Conservation (phyloP, 2,329 filamentous ascomycete species). For the Lachnellula suecica region DNA sequence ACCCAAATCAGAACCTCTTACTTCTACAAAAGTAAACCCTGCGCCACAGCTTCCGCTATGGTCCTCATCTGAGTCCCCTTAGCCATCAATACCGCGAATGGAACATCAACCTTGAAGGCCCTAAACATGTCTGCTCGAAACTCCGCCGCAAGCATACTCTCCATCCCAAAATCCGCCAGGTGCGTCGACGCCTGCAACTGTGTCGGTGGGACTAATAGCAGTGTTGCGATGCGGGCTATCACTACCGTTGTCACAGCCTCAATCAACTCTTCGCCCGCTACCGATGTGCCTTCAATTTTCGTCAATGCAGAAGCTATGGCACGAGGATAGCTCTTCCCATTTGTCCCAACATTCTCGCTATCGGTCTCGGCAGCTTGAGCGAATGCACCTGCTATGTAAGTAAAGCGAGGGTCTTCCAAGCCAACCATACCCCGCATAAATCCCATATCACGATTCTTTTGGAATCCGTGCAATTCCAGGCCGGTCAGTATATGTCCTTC, state of each 20-base stretch:
- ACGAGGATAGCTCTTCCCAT: background rate
- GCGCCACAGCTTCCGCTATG: background rate
- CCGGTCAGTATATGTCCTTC: conserved; percentile 6
- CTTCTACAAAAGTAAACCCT: background rate
- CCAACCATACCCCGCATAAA: background rate
- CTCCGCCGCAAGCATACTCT: conserved; percentile 7
- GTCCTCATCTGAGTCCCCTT: background rate
- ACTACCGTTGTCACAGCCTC: background rate
- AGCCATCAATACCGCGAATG: background rate
- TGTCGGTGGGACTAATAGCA: background rate
- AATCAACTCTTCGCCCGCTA: background rate
- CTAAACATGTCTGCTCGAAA: conserved; percentile 7
- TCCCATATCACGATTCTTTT: conserved; percentile 1
- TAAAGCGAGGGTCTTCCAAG: conserved; percentile 2
- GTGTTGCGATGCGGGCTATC: background rate
- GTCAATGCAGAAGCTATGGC: background rate
- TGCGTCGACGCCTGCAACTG: background rate
- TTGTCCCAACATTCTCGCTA: background rate
- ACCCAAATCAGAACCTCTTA: too few relatives aligned
- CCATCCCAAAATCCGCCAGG: conserved; percentile 3
- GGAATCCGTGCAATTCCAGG: conserved; percentile 1
- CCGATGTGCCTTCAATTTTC: background rate
- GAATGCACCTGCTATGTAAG: background rate
- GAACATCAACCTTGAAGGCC: background rate
- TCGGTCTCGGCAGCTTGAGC: background rate